Evolutionary conservation across 305 asterid genomes (phyloP), one percentile per base, ranked within the genome.

Genomic region (Fraxinus ornus): DNA sequence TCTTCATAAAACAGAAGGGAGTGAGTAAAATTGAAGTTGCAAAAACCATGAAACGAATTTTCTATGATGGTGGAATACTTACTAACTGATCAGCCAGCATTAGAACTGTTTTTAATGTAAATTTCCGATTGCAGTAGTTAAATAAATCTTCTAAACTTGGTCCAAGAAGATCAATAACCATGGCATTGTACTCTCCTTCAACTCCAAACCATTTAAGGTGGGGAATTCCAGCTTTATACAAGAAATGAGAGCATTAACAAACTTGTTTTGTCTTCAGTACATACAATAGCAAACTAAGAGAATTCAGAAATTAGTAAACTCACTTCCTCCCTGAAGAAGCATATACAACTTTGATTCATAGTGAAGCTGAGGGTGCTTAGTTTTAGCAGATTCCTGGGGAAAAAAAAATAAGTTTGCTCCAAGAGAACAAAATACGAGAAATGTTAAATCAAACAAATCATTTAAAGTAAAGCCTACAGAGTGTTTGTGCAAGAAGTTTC

Each of bases 261-360:
- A 62, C 60, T 84, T 60, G 52, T 44, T 77, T 21, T 7, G 24
- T 21, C 32, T 64, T 17, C 47, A 32, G 37, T 52, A 81, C 47
- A 75, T 52, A 78, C 22, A 73, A 44, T 32, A 7, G 80, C 33
- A 15, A 79, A 78, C 21, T n/a, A 60, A 39, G 9, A 15, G 30
- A 33, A 80, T 78, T 35, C 12, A 64, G 17, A 9, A 75, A 70
- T 41, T 26, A 9, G 33, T 64, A 80, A 41, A 85, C 97, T 91
- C 88, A 94, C 98, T 90, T 90, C 97, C 98, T 80, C 98, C 98
- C 81, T 92, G 98, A 78, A 94, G 96, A 82, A 94, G 94, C 92
- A 88, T 87, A 84, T 92, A 94, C 83, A 94, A 79, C 87, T 91
- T 94, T 44, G 98, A 91, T 76, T 94, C 98, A 85, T 94, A 94